Conservation (phyloP, 192 early-diverging fungal genomes). For the Podila verticillata region DNA sequence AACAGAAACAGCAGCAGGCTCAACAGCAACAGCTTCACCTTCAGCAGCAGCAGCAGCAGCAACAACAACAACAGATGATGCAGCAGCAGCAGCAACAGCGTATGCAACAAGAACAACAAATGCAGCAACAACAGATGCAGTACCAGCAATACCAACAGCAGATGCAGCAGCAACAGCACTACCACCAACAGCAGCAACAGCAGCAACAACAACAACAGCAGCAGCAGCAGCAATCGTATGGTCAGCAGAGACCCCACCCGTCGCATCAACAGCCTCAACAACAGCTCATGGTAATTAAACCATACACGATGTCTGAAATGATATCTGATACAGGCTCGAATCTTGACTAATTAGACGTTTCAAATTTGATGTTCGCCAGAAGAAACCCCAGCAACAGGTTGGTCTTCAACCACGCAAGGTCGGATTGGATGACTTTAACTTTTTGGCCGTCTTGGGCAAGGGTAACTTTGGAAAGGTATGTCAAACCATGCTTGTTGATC, state of each 20-base stretch:
- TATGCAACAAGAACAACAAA: slow-evolving; percentile 34
- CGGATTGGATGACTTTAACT: slow-evolving; percentile 92
- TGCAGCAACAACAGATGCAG: slow-evolving; percentile 52
- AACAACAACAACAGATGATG: slow-evolving; percentile 14
- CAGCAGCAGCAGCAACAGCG: slow-evolving; percentile 40
- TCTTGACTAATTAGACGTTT: neutral
- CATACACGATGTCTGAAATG: neutral
- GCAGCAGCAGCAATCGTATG: slow-evolving; percentile 28
- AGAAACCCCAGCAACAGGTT: slow-evolving; percentile 25
- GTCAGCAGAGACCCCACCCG: slow-evolving; percentile 14
- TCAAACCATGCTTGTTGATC: neutral
- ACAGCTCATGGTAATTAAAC: slow-evolving; percentile 7
- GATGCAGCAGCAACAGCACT: slow-evolving; percentile 56
- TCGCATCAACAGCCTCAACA: slow-evolving; percentile 33
- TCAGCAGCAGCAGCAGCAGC: slow-evolving; percentile 32
- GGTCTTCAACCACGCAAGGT: slow-evolving; percentile 63
- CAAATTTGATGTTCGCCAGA: slow-evolving; percentile 4
- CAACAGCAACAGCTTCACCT: neutral
- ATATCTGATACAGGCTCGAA: neutral
- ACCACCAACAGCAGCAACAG: slow-evolving; percentile 52
- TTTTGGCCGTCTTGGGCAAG: slow-evolving; percentile 94
- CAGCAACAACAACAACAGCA: slow-evolving; percentile 37
- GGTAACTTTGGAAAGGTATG: slow-evolving; percentile 97
- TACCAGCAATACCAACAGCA: slow-evolving; percentile 62
- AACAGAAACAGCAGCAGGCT: slow-evolving; percentile 20